Percentiles rank a stretch among this genome's conserved stretches.
Evolutionary conservation across 2,329 filamentous ascomycete species (phyloP).

Genomic region (Paecilomyces variotii): DNA sequence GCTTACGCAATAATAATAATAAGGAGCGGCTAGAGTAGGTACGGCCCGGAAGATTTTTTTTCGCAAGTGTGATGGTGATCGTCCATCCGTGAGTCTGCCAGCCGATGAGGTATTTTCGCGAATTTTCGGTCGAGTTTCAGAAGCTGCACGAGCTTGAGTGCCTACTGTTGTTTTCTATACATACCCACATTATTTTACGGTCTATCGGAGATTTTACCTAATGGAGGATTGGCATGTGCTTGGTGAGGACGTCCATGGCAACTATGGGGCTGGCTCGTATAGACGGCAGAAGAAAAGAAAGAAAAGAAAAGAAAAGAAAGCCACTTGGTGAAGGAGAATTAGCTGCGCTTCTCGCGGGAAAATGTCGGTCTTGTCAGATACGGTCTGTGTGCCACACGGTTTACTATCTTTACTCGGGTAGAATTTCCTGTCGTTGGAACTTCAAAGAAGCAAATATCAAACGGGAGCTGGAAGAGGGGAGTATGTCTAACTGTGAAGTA

Average conservation of each 20-base stretch:
- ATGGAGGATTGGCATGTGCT: neutral
- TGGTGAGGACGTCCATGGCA: neutral
- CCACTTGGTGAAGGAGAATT: neutral
- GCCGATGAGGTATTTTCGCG: neutral
- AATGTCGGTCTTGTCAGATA: neutral
- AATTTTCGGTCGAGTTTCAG: neutral
- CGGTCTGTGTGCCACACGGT: neutral
- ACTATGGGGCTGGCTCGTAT: neutral
- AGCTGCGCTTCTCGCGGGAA: neutral
- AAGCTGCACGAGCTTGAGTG: neutral
- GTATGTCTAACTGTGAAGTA: too few species aligned
- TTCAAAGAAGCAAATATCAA: neutral
- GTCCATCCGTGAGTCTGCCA: neutral
- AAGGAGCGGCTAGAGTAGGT: neutral
- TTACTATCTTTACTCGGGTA: neutral
- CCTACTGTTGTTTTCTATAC: neutral
- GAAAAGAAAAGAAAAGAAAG: neutral
- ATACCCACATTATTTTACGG: neutral
- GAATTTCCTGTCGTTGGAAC: neutral
- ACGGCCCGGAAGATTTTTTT: neutral
- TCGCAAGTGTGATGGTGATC: neutral
- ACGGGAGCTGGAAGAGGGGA: neutral
- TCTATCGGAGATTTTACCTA: neutral
- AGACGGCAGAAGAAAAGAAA: neutral
- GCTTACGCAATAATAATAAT: too few species aligned